Evolutionary conservation across 129 eudicot species (phyloP), one percentile per base, ranked within the genome.

Genomic region (Helichrysum umbraculigerum): DNA sequence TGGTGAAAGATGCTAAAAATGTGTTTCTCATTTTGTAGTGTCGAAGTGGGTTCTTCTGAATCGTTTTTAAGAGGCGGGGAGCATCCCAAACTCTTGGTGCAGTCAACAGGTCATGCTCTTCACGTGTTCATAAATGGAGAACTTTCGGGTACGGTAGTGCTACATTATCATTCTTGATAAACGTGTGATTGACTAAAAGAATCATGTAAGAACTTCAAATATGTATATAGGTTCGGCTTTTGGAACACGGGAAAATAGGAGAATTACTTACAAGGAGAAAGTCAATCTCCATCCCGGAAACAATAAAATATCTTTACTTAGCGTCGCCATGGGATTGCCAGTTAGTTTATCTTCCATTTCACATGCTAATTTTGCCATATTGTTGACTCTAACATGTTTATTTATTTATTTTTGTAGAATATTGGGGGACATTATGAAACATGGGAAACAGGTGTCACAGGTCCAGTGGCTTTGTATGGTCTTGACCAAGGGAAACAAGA

Each of bases 311-410:
- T 81, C 89, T 44, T 84, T 93, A 58, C 92, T 93, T 50, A 93
- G 98, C 61, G 92, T 93, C 60, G 97, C 98, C 39, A 94, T 89
- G 82, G 99, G 99, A 79, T 80, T 93, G 65, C 96, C 96, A 54
- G 98, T 90, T 73, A 82, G 96, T 84, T 75, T 44, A 30, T 75
- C 14, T 33, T 66, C 32, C 20, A 4, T 75, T 9, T 79, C 29
- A 66, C 65, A 62, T 6, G 52, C 35, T 12, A 35, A 28, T 19
- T 41, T 29, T 72, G 7, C 56, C 54, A 20, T 64, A 34, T 25
- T 4, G 20, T 62, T 4, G 57, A 16, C n/a, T 70, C 79, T 67
- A 7, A 76, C 37, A 58, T 5, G 32, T 30, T 5, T 47, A 25
- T 58, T 33, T 34, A 6, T n/a, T 58, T 34, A 29, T 2, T 16